A percentile compares a stretch with the other conserved stretches of the same genome.
phyloP scores from a whole-genome alignment of 2,329 filamentous ascomycete species.

The Zymoseptoria brevis region DNA sequence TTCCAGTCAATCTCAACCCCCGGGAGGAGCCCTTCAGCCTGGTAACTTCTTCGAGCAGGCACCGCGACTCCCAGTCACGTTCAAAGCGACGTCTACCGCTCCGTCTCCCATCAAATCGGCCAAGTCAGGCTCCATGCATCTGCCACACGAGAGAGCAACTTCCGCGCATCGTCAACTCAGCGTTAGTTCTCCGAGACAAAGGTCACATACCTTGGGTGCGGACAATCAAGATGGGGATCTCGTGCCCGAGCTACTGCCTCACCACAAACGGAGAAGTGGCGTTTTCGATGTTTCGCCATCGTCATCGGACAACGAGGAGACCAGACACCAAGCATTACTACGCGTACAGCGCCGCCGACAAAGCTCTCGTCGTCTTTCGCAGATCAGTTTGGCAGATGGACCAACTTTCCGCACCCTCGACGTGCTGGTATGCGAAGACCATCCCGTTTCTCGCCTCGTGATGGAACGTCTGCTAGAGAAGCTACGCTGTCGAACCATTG shows the following conservation, averaged over 20 bases:
- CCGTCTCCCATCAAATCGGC: constrained; percentile 47
- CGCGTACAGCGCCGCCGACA: constrained; percentile 91
- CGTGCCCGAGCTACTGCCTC: constrained; percentile 53
- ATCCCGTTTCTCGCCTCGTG: constrained; percentile 93
- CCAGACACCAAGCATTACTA: constrained; percentile 80
- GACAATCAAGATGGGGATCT: constrained; percentile 69
- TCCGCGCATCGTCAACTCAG: constrained; percentile 25
- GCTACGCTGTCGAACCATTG: constrained; percentile 86
- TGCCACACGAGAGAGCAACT: constrained; percentile 36
- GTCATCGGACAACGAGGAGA: constrained; percentile 93
- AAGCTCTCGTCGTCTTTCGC: constrained; percentile 86
- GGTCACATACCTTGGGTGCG: constrained; percentile 88
- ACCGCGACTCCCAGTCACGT: constrained; percentile 49
- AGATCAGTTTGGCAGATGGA: constrained; percentile 75
- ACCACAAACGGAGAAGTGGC: constrained; percentile 76
- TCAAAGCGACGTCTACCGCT: constrained; percentile 45
- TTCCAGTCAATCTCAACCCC: constrained; percentile 74
- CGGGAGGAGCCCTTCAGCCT: constrained; percentile 60
- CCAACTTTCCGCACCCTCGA: constrained; percentile 86
- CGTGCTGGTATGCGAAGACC: constrained; percentile 93
- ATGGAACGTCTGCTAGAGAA: constrained; percentile 98
- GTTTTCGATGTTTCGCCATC: constrained; percentile 95
- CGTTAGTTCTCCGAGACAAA: constrained; percentile 53
- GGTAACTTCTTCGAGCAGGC: constrained; percentile 61
- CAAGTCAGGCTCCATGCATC: constrained; percentile 40